Percentiles rank a stretch among this genome's conserved stretches.
Evolutionary conservation across 2,329 filamentous ascomycete genomes (phyloP).

Genomic region (Fusarium miscanthi): DNA sequence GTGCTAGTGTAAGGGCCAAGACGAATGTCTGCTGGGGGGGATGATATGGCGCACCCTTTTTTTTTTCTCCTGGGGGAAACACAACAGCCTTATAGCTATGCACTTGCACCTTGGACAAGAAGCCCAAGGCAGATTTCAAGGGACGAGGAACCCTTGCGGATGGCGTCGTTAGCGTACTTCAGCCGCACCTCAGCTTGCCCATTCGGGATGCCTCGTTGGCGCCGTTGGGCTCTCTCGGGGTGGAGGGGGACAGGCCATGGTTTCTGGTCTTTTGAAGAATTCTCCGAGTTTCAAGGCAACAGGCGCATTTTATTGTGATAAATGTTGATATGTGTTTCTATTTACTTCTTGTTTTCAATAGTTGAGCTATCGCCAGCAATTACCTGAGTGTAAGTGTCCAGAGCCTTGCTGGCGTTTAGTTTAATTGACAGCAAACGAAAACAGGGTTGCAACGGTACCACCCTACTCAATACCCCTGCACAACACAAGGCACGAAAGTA

Average conservation of each 20-base stretch:
- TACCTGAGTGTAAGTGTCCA: not conserved
- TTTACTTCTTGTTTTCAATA: fast-evolving
- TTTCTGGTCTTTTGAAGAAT: not conserved
- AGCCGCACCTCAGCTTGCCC: constrained; percentile 38
- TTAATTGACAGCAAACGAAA: not conserved
- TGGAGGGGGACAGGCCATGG: constrained; percentile 13
- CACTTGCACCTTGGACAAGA: not conserved
- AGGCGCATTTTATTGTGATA: too few species aligned
- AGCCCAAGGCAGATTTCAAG: constrained; percentile 43
- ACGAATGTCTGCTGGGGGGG: not conserved
- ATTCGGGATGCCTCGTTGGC: constrained; percentile 19
- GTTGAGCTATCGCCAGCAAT: not conserved
- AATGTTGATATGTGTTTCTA: too few species aligned
- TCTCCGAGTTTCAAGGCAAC: not conserved
- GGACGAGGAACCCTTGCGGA: constrained; percentile 18
- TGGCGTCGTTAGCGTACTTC: constrained; percentile 40
- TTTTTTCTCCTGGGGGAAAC: not conserved
- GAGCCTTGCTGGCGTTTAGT: not conserved
- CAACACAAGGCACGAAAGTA: not conserved
- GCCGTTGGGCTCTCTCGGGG: constrained; percentile 23
- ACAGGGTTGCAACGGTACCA: not conserved
- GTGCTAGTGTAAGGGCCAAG: constrained; percentile 3
- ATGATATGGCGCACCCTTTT: not conserved
- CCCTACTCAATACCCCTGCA: constrained; percentile 10
- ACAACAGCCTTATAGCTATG: constrained; percentile 12